Evolutionary conservation across 1,284 basidiomycete species (phyloP).

Genomic region (Sutorius eximius): DNA sequence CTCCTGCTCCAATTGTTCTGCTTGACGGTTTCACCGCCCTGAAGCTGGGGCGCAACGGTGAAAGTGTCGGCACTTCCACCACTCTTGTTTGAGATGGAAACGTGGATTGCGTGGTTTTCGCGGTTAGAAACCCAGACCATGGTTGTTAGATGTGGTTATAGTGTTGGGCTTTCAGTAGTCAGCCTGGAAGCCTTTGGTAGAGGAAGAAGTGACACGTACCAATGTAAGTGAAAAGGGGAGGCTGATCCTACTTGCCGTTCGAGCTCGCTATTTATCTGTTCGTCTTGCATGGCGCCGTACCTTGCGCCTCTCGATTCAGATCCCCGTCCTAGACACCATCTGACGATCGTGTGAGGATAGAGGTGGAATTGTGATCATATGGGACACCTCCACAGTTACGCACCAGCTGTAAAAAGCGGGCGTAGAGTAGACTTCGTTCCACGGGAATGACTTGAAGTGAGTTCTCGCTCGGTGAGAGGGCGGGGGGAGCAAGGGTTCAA

Average conservation of each 20-base stretch:
- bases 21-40: not conserved
- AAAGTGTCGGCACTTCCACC: not conserved
- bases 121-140: conserved; percentile 25
- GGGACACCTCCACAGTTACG: no score
- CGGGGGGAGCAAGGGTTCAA: no score
- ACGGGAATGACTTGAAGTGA: no score
- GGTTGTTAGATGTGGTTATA: not conserved
- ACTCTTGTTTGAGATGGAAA: conserved; percentile 10
- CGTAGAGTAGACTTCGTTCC: no score
- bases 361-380: not conserved
- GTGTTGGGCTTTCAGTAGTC: not conserved
- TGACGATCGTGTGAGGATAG: not conserved
- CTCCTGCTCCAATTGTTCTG: conserved; percentile 13
- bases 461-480: no score
- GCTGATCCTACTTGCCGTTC: not conserved
- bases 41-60: not conserved
- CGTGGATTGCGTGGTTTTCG: not conserved
- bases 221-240: not conserved
- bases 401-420: no score
- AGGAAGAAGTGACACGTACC: not conserved
- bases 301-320: not conserved
- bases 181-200: not conserved
- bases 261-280: not conserved
- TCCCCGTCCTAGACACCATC: not conserved
- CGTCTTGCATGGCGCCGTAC: no score